Evolutionary conservation across 2,329 filamentous ascomycete species (phyloP), one percentile per base, ranked within the genome.

Genomic region (Akanthomyces uredinophilus): DNA sequence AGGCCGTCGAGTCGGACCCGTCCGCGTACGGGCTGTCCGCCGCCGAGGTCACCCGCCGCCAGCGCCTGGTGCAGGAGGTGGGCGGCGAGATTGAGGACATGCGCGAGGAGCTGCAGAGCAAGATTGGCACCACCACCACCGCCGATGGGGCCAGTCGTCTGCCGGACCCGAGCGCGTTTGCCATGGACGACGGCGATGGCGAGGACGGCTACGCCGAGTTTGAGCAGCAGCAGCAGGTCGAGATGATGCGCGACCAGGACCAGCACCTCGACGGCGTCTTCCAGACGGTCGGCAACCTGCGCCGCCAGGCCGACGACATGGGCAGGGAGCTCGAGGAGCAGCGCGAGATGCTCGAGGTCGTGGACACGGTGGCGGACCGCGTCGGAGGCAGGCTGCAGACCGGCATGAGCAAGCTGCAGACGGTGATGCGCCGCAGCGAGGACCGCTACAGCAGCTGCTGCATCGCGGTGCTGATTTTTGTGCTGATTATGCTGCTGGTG

Each of bases 321-420:
- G 94, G 95, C 1, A 82, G 94, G 62, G 95, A 99, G 79, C 81
- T 99, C 51, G 96, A 97, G 76, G 95, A 99, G 78, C 95, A 99
- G 81, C 84, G 83, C 24, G 91, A 92, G 74, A 89, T 98, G 84
- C 81, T 99, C 62, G 88, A 95, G 65, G 87, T 90, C 58, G 89
- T 96, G 46, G 94, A 98, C 75, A 84, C 82, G 35, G 81, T 96
- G 62, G 92, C 91, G 4, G 93, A 98, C 73, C 83, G 94, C 39
- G 92, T 99, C 1, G 90, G 91, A 16, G 90, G 91, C 1, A 88
- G 95, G 72, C 76, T 99, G 70, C 87, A 92, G 77, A 92, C 83
- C 61, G 95, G 95, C 22, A 86, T 98, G 79, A 89, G 91, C 77
- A 94, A 90, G 78, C 86, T 99, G 69, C 86, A 87, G 66, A 85